phyloP scores from a whole-genome alignment of 805 yeast genomes.

The Wickerhamomyces bisporus region DNA sequence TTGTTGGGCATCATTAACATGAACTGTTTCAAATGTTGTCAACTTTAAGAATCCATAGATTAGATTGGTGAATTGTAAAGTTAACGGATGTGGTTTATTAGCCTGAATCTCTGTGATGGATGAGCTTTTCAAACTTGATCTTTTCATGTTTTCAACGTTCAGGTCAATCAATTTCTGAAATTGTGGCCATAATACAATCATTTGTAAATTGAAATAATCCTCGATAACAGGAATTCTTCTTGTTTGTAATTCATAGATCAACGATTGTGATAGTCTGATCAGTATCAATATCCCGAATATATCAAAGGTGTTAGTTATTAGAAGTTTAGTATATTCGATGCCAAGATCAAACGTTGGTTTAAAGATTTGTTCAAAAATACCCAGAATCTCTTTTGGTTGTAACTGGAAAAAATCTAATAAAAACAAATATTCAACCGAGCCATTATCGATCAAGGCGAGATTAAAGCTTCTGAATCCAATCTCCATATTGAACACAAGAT shows the following conservation, averaged over 20 bases:
- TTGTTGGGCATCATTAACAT: slow-evolving; percentile 25
- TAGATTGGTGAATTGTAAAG: slow-evolving; percentile 75
- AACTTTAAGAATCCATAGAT: slow-evolving; percentile 67
- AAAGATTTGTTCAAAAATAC: slow-evolving; percentile 46
- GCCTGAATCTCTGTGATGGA: slow-evolving; percentile 27
- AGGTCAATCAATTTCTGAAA: slow-evolving; percentile 72
- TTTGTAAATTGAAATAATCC: slow-evolving; percentile 60
- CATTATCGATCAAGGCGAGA: slow-evolving; percentile 69
- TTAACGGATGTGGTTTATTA: slow-evolving; percentile 51
- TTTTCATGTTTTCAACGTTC: slow-evolving; percentile 65
- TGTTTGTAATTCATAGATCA: slow-evolving; percentile 63
- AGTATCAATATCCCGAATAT: slow-evolving; percentile 72
- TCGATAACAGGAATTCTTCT: slow-evolving; percentile 67
- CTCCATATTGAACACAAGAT: slow-evolving; percentile 64
- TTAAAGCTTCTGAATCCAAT: slow-evolving; percentile 68
- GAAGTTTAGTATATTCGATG: slow-evolving; percentile 40
- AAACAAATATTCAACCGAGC: slow-evolving; percentile 70
- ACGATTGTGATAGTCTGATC: slow-evolving; percentile 62
- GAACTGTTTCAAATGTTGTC: slow-evolving; percentile 26
- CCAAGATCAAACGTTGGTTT: slow-evolving; percentile 49
- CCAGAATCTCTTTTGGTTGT: slow-evolving; percentile 34
- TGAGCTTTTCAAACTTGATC: slow-evolving; percentile 33
- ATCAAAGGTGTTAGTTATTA: slow-evolving; percentile 46
- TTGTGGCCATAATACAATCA: slow-evolving; percentile 78
- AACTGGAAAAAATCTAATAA: slow-evolving; percentile 63